Conservation (phyloP, 768 basidiomycete genomes). For the Suillus sp. region DNA sequence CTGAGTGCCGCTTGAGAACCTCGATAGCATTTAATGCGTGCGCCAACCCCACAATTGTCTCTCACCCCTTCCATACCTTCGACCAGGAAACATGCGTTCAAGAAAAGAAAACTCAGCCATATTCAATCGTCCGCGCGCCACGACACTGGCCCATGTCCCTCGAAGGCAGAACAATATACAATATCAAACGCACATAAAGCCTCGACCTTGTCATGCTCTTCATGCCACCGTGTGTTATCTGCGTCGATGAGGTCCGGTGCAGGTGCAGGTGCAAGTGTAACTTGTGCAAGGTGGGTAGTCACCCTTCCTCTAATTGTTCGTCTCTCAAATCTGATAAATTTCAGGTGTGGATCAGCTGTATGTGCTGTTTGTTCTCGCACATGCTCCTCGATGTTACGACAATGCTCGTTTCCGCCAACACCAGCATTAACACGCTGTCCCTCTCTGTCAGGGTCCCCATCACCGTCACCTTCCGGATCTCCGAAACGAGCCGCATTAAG, state of each 20-base stretch:
- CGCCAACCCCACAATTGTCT: constrained; percentile 18
- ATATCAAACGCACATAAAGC: constrained; percentile 17
- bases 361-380: constrained; percentile 41
- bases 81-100: constrained; percentile 22
- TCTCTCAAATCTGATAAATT: background rate
- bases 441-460: constrained; percentile 24
- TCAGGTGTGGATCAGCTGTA: constrained; percentile 36
- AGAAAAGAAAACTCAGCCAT: constrained; percentile 29
- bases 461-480: constrained; percentile 21
- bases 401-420: constrained; percentile 38
- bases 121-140: constrained; percentile 9
- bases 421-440: constrained; percentile 39
- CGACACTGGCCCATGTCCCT: constrained; percentile 5
- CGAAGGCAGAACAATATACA: constrained; percentile 19
- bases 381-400: constrained; percentile 36
- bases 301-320: background rate
- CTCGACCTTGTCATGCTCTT: constrained; percentile 29
- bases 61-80: constrained; percentile 13
- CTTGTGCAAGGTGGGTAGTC: constrained; percentile 26
- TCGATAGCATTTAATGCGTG: constrained; percentile 20
- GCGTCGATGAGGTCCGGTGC: constrained; percentile 21
- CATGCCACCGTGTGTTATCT: constrained; percentile 33
- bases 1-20: background rate
- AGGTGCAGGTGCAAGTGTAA: constrained; percentile 7
- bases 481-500: constrained; percentile 33